These are phyloP conservation scores for Cyberlindnera mississippiensis DNA, from an alignment of 805 yeast species.

Conservation along the genomic window DNA sequence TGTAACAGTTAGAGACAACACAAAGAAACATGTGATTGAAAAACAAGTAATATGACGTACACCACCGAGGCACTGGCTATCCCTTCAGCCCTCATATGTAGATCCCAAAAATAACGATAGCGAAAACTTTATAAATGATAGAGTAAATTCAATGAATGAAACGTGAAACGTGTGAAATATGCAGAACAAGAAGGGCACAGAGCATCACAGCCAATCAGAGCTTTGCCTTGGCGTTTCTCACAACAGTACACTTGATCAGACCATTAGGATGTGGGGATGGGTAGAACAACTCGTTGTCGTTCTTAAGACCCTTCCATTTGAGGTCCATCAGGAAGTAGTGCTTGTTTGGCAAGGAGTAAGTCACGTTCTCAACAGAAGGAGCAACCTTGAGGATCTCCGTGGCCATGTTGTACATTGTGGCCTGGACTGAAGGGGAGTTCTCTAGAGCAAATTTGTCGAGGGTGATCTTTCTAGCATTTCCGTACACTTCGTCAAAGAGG, in stretches of 20 bases:
- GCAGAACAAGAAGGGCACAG: no score
- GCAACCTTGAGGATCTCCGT: constrained; percentile 60
- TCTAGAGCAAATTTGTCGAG: constrained; percentile 77
- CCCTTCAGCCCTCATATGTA: neutral
- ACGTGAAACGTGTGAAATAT: neutral
- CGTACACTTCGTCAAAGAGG: constrained; percentile 60
- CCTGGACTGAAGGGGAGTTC: constrained; percentile 92
- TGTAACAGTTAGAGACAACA: no score
- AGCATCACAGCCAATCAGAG: no score
- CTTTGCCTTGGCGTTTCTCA: constrained; percentile 59
- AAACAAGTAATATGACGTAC: neutral
- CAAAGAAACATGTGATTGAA: no score
- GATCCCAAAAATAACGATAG: constrained; percentile 1
- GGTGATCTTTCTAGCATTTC: constrained; percentile 63
- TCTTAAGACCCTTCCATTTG: constrained; percentile 77
- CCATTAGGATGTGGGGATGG: constrained; percentile 95
- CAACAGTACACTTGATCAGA: constrained; percentile 81
- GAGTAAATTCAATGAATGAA: neutral
- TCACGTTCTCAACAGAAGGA: constrained; percentile 56
- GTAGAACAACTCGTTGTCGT: constrained; percentile 80
- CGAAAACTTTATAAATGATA: neutral
- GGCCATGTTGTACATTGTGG: constrained; percentile 93
- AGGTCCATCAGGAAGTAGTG: constrained; percentile 82
- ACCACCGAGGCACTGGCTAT: neutral
- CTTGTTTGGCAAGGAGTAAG: constrained; percentile 83